phyloP scores from a whole-genome alignment of 129 eudicot species.

The Artemisia argyi region DNA sequence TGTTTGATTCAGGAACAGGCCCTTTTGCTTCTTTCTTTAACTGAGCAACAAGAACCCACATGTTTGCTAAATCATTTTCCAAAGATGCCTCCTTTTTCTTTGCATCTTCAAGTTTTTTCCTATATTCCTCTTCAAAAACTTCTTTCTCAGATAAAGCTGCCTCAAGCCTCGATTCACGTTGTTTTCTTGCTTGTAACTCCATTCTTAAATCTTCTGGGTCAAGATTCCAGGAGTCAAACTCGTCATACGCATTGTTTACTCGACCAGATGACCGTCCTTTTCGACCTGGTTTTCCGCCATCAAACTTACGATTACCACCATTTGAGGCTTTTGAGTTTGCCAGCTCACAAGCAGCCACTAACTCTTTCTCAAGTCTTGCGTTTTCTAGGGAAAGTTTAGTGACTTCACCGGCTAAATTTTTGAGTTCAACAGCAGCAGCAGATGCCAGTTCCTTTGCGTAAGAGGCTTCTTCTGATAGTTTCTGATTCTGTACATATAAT shows the following conservation, averaged over 20 bases:
- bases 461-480: constrained; percentile 95
- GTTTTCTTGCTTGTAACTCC: constrained; percentile 87
- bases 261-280: constrained; percentile 65
- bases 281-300: constrained; percentile 49
- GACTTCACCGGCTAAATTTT: constrained; percentile 91
- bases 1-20: constrained; percentile 38
- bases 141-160: constrained; percentile 90
- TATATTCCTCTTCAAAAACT: constrained; percentile 64
- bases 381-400: constrained; percentile 85
- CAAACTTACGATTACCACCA: constrained; percentile 56
- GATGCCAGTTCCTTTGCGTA: constrained; percentile 98
- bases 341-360: constrained; percentile 67
- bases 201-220: constrained; percentile 72
- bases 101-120: constrained; percentile 68
- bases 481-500: constrained; percentile 84
- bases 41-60: constrained; percentile 99
- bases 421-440: constrained; percentile 96
- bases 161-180: constrained; percentile 81
- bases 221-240: constrained; percentile 74
- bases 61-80: constrained; percentile 92
- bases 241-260: constrained; percentile 59
- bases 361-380: constrained; percentile 82
- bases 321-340: constrained; percentile 47
- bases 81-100: constrained; percentile 84
- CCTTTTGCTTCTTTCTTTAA: constrained; percentile 69